Base-by-base conservation (phyloP, 257 asterid genomes). In the Penstemon barbatus region DNA sequence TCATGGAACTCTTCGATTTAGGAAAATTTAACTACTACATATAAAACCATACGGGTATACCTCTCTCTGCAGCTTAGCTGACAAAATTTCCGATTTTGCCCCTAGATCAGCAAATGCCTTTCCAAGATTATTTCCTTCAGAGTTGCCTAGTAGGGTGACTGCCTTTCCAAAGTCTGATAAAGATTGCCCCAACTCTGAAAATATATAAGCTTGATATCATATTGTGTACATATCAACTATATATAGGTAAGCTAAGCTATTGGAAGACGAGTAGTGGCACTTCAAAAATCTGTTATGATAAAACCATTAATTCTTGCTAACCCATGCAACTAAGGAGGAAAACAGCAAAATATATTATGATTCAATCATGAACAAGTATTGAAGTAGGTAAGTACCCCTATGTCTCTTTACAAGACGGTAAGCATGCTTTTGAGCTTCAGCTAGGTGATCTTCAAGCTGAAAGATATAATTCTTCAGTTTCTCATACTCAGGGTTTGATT, bases 401-500 rank as follows among this genome's bases (percentile, higher is more conserved):
- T 94, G 99, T 66, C 99, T 91, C 88, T 89, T 94, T 64, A 94
- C 97, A 58, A 94, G 99, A 71, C 95, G 91, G 78, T 79, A 91
- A 57, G 98, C 96, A 78, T 94, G 99, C 77, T 91, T 94, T 80
- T 94, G 99, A 65, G 99, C 98, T 78, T 94, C 99, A 77, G 93
- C 86, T 73, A 94, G 83, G 78, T 91, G 98, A 69, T 87, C 95
- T 83, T 94, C 99, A 6, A 94, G 97, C 86, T 89, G 97, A 80
- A 83, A 83, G 77, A 94, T 78, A 78, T 94, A 94, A 72, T 69
- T 87, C 80, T 89, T 94, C 79, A 91, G 80, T 80, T 94, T 94
- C 81, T 86, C 99, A 67, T 84, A 91, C 75, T 94, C 97, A 0
- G 91, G 91, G 73, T 68, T 86, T 57, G 99, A 85, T 82, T 94